Evolutionary conservation across 257 asterid species (phyloP).

Genomic region (Buddleja alternifolia): DNA sequence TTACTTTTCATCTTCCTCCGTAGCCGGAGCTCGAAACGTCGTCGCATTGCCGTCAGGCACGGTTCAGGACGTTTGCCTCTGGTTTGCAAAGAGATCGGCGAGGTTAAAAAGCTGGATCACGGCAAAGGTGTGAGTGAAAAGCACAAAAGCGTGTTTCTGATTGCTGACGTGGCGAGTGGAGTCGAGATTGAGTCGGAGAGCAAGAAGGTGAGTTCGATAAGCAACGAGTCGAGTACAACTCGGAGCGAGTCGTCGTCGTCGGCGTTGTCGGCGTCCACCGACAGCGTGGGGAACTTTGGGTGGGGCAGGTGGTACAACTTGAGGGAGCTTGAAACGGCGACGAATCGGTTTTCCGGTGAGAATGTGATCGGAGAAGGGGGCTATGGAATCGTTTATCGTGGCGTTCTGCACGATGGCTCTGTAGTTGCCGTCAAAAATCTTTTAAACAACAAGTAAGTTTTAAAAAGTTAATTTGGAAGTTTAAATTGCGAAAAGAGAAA

Average conservation of each 20-base stretch:
- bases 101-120: slow-evolving; percentile 32
- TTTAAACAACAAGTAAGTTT: slow-evolving; percentile 63
- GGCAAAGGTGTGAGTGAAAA: slow-evolving; percentile 28
- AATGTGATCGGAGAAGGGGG: slow-evolving; percentile 80
- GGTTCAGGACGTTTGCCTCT: slow-evolving; percentile 42
- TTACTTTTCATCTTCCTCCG: slow-evolving; percentile 42
- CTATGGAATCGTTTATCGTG: slow-evolving; percentile 70
- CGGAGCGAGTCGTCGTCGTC: slow-evolving; percentile 66
- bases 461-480: too few relatives aligned
- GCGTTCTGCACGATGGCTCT: slow-evolving; percentile 52
- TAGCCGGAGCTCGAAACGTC: slow-evolving; percentile 34
- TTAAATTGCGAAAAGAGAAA: too few relatives aligned
- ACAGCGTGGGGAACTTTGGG: slow-evolving; percentile 48
- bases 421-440: slow-evolving; percentile 73
- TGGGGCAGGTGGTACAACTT: slow-evolving; percentile 68
- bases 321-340: slow-evolving; percentile 59
- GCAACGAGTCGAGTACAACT: slow-evolving; percentile 62
- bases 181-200: slow-evolving; percentile 36
- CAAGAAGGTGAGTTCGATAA: slow-evolving; percentile 51
- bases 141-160: slow-evolving; percentile 30
- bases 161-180: slow-evolving; percentile 25
- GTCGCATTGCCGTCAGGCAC: slow-evolving; percentile 29
- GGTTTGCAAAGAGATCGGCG: slow-evolving; percentile 39
- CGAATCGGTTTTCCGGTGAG: slow-evolving; percentile 46
- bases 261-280: slow-evolving; percentile 56